These are phyloP conservation scores for Pholiota molesta DNA, from an alignment of 768 basidiomycete species.

Conservation along the genomic window DNA sequence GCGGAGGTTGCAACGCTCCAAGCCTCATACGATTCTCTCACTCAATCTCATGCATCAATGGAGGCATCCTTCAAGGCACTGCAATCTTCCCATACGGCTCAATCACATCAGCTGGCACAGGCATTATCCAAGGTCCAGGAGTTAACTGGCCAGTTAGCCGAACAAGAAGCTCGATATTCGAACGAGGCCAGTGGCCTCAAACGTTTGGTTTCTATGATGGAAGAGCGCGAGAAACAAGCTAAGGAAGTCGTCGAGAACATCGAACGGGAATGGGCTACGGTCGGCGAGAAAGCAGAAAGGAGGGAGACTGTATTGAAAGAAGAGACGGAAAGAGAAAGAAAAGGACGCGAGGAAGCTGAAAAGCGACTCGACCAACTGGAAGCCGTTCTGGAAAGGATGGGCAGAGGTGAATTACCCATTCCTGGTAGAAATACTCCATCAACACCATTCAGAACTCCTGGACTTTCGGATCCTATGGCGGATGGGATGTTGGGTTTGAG, in stretches of 20 bases:
- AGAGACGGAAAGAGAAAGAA: conserved; percentile 73
- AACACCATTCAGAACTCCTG: conserved; percentile 49
- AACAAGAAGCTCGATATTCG: conserved; percentile 82
- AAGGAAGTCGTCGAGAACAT: conserved; percentile 82
- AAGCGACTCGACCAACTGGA: conserved; percentile 73
- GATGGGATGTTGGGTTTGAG: conserved; percentile 74
- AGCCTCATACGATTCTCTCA: conserved; percentile 71
- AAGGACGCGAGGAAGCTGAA: conserved; percentile 71
- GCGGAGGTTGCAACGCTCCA: conserved; percentile 78
- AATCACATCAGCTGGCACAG: conserved; percentile 77
- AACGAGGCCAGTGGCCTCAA: conserved; percentile 75
- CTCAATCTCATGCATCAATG: conserved; percentile 65
- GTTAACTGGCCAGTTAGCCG: conserved; percentile 77
- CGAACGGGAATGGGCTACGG: conserved; percentile 79
- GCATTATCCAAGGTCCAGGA: conserved; percentile 76
- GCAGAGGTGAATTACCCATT: conserved; percentile 69
- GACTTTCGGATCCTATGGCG: conserved; percentile 41
- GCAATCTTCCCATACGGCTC: conserved; percentile 70
- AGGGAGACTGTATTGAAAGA: conserved; percentile 69
- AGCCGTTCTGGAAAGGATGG: conserved; percentile 70
- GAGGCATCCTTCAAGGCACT: conserved; percentile 73
- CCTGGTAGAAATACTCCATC: conserved; percentile 51
- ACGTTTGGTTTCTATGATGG: conserved; percentile 81
- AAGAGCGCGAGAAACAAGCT: conserved; percentile 84
- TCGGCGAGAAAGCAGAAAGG: conserved; percentile 69